phyloP scores from a whole-genome alignment of 495 filamentous ascomycete genomes.

The Tetracladium marchalianum region DNA sequence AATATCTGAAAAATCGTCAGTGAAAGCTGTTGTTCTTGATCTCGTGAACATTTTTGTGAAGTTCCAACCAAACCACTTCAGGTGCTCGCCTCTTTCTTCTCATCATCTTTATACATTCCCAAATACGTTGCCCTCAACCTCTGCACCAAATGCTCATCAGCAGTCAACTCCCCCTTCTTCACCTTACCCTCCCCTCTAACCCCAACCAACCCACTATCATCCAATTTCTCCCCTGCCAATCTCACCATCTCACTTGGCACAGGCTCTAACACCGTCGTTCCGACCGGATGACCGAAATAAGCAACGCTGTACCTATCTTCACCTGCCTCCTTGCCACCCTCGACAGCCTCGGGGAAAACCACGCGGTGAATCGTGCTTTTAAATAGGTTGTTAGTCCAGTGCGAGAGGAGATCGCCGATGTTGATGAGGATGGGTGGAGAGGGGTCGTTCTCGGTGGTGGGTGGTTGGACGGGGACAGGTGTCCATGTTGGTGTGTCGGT shows the following conservation, averaged over 20 bases:
- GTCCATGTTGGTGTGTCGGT: conserved; percentile 32
- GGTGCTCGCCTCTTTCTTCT: background rate
- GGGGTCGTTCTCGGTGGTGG: conserved; percentile 38
- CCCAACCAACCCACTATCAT: conserved; percentile 22
- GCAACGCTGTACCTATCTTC: conserved; percentile 81
- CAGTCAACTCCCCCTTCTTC: conserved; percentile 49
- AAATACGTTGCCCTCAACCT: conserved; percentile 68
- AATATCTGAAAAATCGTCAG: too few species aligned
- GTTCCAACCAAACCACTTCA: too few species aligned
- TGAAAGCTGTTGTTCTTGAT: too few species aligned
- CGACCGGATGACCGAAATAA: conserved; percentile 84
- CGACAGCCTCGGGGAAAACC: conserved; percentile 65
- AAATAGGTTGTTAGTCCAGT: conserved; percentile 84
- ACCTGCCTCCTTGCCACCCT: conserved; percentile 26
- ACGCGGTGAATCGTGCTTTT: conserved; percentile 85
- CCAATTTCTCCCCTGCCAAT: conserved; percentile 6
- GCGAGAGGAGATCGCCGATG: conserved; percentile 80
- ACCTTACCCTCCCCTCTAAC: conserved; percentile 24
- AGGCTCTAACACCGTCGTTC: conserved; percentile 54
- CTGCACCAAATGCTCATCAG: conserved; percentile 70
- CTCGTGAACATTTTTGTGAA: too few species aligned
- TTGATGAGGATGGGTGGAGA: conserved; percentile 81
- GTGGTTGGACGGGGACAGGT: conserved; percentile 51
- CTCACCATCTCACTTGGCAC: conserved; percentile 62
- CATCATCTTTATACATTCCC: conserved; percentile 14